These are phyloP conservation scores for barley (Hordeum vulgare) DNA, from an alignment of 176 grass and related monocot species.

Conservation along the genomic window DNA sequence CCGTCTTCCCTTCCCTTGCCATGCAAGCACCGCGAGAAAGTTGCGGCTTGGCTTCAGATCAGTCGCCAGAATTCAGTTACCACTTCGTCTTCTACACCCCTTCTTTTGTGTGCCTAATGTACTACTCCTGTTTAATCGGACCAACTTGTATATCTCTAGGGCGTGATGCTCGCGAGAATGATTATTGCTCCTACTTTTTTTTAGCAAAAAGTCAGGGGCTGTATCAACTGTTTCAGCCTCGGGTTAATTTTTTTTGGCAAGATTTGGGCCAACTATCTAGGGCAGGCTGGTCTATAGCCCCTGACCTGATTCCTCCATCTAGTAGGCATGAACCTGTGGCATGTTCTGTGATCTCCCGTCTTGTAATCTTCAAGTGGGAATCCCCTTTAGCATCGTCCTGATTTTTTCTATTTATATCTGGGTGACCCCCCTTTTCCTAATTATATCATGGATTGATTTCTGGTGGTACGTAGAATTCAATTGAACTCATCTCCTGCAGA, in stretches of 20 bases:
- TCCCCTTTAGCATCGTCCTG: neutral
- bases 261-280: neutral
- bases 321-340: neutral
- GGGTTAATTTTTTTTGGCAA: neutral
- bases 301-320: neutral
- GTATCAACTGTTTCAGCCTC: neutral
- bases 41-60: neutral
- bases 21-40: neutral
- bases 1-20: neutral
- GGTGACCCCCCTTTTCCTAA: neutral
- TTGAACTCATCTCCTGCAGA: slow-evolving; percentile 1
- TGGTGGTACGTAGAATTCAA: neutral
- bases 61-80: neutral
- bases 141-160: neutral
- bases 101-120: neutral
- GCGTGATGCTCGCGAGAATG: neutral
- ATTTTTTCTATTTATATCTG: neutral
- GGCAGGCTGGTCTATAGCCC: neutral
- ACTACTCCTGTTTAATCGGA: neutral
- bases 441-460: neutral
- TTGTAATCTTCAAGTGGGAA: neutral
- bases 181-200: neutral
- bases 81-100: neutral
- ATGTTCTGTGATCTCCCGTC: neutral
- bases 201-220: neutral